These are phyloP conservation scores for barrel medic (Medicago truncatula) DNA, from an alignment of 306 rosid species.

Conservation along the genomic window DNA sequence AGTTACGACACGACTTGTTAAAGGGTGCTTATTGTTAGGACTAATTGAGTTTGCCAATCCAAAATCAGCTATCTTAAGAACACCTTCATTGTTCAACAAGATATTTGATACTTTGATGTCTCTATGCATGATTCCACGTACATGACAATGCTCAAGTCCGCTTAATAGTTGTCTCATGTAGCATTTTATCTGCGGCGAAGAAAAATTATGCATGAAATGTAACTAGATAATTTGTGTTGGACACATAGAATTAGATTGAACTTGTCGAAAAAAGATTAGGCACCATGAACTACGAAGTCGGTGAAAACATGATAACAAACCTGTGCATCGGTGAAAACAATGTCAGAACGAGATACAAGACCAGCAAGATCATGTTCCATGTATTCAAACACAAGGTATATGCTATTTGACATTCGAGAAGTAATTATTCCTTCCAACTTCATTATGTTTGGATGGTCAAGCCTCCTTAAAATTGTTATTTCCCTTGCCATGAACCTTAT, in stretches of 20 bases:
- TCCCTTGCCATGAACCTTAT: slow-evolving; percentile 97
- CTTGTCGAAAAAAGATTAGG: too few relatives aligned
- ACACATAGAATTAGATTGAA: too few relatives aligned
- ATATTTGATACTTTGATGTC: slow-evolving; percentile 93
- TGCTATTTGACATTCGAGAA: slow-evolving; percentile 75
- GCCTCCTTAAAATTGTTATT: slow-evolving; percentile 83
- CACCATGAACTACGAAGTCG: slow-evolving; percentile 25
- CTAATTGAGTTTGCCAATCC: slow-evolving; percentile 84
- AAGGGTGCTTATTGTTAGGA: slow-evolving; percentile 59
- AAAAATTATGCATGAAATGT: not conserved
- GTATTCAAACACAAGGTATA: slow-evolving; percentile 95
- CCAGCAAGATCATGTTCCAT: slow-evolving; percentile 99
- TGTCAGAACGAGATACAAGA: slow-evolving; percentile 73
- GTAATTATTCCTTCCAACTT: slow-evolving; percentile 89
- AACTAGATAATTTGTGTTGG: too few relatives aligned
- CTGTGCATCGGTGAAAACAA: slow-evolving; percentile 76
- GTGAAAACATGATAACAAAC: slow-evolving; percentile 60
- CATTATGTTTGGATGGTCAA: slow-evolving; percentile 97
- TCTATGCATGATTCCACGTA: slow-evolving; percentile 90
- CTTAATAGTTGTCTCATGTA: slow-evolving; percentile 93
- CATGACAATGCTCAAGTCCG: slow-evolving; percentile 96
- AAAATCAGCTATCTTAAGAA: slow-evolving; percentile 91
- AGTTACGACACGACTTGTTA: slow-evolving; percentile 95
- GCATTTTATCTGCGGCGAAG: slow-evolving; percentile 67
- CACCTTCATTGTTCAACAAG: slow-evolving; percentile 83